Evolutionary conservation across 768 basidiomycete genomes (phyloP), one percentile per base, ranked within the genome.

Genomic region (Kondoa malvinella): DNA sequence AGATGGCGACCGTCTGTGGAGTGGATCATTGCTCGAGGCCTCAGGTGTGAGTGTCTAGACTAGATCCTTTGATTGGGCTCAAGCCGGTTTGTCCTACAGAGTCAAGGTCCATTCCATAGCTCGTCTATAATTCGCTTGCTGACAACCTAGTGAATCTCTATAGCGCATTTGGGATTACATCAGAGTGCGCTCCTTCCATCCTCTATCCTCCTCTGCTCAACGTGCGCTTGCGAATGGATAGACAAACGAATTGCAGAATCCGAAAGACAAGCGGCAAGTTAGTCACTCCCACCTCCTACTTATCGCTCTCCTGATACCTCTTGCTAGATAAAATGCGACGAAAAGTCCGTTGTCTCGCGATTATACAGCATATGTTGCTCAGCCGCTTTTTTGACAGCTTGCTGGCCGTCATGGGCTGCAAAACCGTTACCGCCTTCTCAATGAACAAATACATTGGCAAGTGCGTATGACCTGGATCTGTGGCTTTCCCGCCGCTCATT

Each of bases 401-500:
- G 61, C 3, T 31, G 8, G 61, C 16, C 16, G 26, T 63, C 16
- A 31, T 63, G 16, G 61, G 61, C 61, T 17, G 15, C 26, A 63
- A 63, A 29, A 63, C n/a, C 29, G 61, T 63, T 29, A 63, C 61
- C 26, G 16, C 61, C 26, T 63, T 63, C 32, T 63, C 61, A 3
- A 63, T 63, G 61, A 63, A 63, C 61, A 63, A 63, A 33, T 63
- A 63, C n/a, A 34, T 63, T 33, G 61, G 61, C 27, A 63, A 63
- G 30, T 32, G n/a, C 16, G 26, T 63, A 27, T 3, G 15, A 17
- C 12, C 27, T 63, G 29, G 29, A 17, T 15, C 33, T 12, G 4
- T 12, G 12, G 33, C 33, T 32, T 29, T 17, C n/a, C 21, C 27
- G 3, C 3, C 3, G 30, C 26, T 29, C 12, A 63, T 30, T 16